phyloP scores from a whole-genome alignment of 495 filamentous ascomycete genomes.

The Xylaria intraflava region DNA sequence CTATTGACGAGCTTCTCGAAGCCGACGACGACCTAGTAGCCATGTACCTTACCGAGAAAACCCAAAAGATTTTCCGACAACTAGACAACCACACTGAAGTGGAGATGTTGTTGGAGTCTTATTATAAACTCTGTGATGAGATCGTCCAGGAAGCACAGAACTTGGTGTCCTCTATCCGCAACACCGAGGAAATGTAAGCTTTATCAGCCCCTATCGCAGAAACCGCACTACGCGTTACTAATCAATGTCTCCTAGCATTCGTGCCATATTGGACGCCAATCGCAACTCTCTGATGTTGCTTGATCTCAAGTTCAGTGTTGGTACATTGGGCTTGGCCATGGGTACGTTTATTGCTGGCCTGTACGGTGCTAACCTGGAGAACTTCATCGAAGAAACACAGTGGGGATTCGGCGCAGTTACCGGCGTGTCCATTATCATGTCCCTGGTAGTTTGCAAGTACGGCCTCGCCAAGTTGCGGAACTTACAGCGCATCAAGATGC shows the following conservation, averaged over 20 bases:
- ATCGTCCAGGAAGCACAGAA: conserved; percentile 93
- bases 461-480: conserved; percentile 75
- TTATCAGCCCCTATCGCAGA: background rate
- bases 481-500: conserved; percentile 91
- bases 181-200: conserved; percentile 94
- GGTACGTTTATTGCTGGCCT: conserved; percentile 94
- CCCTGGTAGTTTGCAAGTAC: conserved; percentile 67
- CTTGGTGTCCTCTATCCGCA: conserved; percentile 89
- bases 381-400: conserved; percentile 96
- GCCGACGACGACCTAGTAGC: conserved; percentile 91
- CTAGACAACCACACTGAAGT: conserved; percentile 94
- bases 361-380: conserved; percentile 98
- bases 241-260: conserved; percentile 52
- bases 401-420: conserved; percentile 77
- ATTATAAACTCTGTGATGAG: conserved; percentile 96
- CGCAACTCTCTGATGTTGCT: conserved; percentile 98
- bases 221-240: background rate
- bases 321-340: conserved; percentile 82
- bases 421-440: conserved; percentile 61
- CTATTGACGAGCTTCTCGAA: conserved; percentile 93
- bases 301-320: conserved; percentile 92
- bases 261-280: conserved; percentile 95
- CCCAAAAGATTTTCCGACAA: conserved; percentile 61
- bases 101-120: conserved; percentile 92
- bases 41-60: conserved; percentile 92